Conservation (phyloP, 2,329 filamentous ascomycete genomes). For the Colletotrichum endophyticum region DNA sequence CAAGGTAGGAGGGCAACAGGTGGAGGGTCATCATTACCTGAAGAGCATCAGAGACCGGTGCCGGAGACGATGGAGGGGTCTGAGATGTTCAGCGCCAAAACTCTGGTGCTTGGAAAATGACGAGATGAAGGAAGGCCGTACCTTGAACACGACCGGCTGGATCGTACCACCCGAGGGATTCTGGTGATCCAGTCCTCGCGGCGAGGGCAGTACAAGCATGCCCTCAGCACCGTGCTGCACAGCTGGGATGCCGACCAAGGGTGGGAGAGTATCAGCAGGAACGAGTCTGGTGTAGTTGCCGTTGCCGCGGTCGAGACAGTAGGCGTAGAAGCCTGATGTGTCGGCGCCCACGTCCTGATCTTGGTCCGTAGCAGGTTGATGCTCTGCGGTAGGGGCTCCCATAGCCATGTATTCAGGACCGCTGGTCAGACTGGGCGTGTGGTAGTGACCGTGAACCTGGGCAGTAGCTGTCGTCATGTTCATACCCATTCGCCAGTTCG, state of each 20-base stretch:
- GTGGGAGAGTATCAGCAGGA: conserved; percentile 58
- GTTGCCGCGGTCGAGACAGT: conserved; percentile 59
- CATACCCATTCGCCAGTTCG: conserved; percentile 7
- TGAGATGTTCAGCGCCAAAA: conserved; percentile 30
- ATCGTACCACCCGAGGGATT: conserved; percentile 40
- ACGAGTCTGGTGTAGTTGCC: conserved; percentile 60
- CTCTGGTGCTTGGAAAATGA: conserved; percentile 2
- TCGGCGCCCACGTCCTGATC: conserved; percentile 6
- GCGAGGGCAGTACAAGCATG: conserved; percentile 52
- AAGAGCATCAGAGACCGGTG: conserved; percentile 31
- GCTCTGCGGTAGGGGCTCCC: background rate
- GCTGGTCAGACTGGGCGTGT: conserved; percentile 17
- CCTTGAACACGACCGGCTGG: conserved; percentile 41
- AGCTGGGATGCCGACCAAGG: conserved; percentile 46
- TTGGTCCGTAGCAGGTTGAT: conserved; percentile 14
- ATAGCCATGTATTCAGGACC: background rate
- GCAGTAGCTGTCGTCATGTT: conserved; percentile 27
- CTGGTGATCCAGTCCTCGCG: conserved; percentile 39
- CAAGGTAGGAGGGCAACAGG: too few species aligned
- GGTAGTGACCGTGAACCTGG: conserved; percentile 45
- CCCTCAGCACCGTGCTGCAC: conserved; percentile 41
- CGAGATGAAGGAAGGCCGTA: conserved; percentile 30
- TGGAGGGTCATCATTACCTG: conserved; percentile 32
- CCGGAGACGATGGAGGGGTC: conserved; percentile 24
- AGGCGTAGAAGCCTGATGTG: conserved; percentile 43